Evolutionary conservation across 2,329 filamentous ascomycete genomes (phyloP).

Genomic region (Epichloe sylvatica): DNA sequence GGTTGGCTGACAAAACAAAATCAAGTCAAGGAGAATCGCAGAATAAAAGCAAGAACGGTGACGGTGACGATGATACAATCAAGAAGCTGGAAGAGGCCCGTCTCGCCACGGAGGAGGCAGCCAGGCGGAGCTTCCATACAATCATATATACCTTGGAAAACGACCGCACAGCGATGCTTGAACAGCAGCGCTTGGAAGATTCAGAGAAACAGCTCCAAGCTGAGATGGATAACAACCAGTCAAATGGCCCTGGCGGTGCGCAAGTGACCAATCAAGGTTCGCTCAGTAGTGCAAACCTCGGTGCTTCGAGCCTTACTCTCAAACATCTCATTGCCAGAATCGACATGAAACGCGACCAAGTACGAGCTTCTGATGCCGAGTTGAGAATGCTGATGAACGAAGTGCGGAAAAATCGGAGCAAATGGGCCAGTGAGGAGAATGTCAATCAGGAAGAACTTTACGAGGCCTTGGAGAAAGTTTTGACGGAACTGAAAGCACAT

Average conservation of each 20-base stretch:
- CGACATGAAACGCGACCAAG: constrained; percentile 79
- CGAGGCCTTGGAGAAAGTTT: constrained; percentile 88
- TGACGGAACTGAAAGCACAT: constrained; percentile 92
- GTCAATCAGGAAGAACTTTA: constrained; percentile 96
- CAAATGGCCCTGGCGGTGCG: constrained; percentile 31
- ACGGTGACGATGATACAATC: constrained; percentile 57
- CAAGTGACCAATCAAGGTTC: constrained; percentile 63
- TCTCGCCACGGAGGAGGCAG: constrained; percentile 77
- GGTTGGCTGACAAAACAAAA: constrained; percentile 39
- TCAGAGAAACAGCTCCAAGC: constrained; percentile 92
- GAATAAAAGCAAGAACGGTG: constrained; percentile 49
- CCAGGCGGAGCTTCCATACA: constrained; percentile 80
- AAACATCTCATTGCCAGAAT: constrained; percentile 96
- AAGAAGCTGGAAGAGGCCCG: constrained; percentile 89
- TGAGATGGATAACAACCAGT: constrained; percentile 62
- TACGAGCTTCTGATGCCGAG: constrained; percentile 85
- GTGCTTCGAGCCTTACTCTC: constrained; percentile 85
- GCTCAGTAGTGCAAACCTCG: constrained; percentile 83
- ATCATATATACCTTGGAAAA: constrained; percentile 93
- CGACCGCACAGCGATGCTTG: constrained; percentile 89
- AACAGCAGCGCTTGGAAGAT: constrained; percentile 93
- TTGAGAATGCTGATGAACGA: constrained; percentile 89
- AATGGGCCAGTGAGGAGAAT: constrained; percentile 97
- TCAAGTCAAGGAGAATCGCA: constrained; percentile 30
- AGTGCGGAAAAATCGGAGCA: constrained; percentile 92